phyloP scores from a whole-genome alignment of 352 stramenopile genomes.

The Phytopythium vexans region DNA sequence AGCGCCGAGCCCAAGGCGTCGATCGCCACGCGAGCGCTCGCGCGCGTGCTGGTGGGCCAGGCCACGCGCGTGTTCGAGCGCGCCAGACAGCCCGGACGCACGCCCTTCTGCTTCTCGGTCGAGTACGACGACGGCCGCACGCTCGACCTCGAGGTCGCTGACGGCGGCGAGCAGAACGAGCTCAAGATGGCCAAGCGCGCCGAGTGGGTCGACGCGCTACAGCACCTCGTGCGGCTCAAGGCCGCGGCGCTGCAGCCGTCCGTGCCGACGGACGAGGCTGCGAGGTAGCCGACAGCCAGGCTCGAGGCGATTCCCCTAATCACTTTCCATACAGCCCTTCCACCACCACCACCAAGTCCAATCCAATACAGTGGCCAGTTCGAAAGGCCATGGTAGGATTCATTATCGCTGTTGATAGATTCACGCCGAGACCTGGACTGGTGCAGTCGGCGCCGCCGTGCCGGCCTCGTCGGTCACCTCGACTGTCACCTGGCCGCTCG shows the following conservation, averaged over 20 bases:
- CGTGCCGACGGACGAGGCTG: too few species aligned
- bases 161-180: constrained; percentile 13
- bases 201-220: constrained; percentile 69
- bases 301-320: too few species aligned
- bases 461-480: not conserved
- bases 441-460: too few species aligned
- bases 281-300: too few species aligned
- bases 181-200: constrained; percentile 54
- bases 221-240: constrained; percentile 74
- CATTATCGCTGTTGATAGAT: too few species aligned
- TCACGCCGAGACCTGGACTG: constrained; percentile 2
- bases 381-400: too few species aligned
- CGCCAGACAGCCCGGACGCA: constrained; percentile 40
- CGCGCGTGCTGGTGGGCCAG: constrained; percentile 39
- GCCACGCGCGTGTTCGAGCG: constrained; percentile 63
- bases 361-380: too few species aligned
- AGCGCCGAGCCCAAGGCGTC: constrained; percentile 45
- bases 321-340: too few species aligned
- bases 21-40: constrained; percentile 53
- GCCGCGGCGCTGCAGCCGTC: constrained; percentile 6
- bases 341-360: too few species aligned
- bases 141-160: constrained; percentile 64
- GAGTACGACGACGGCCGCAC: constrained; percentile 74
- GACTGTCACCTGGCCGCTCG: constrained; percentile 3
- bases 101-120: constrained; percentile 70